Evolutionary conservation across 805 yeast species (phyloP).

Genomic region (Ogataea trehaloabstinens): DNA sequence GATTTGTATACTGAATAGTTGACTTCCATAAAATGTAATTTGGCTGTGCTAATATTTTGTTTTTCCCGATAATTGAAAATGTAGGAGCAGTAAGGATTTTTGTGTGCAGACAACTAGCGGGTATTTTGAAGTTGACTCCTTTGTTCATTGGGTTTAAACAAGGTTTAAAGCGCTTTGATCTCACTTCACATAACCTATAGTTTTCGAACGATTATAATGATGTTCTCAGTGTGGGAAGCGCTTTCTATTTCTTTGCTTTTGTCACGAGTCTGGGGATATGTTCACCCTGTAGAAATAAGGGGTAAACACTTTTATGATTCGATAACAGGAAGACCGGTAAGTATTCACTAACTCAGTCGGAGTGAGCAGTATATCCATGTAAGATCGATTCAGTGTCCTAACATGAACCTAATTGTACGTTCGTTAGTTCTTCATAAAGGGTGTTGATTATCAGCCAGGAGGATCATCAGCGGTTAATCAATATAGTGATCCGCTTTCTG

Average conservation of each 20-base stretch:
- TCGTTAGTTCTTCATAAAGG: conserved; percentile 67
- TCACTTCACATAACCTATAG: too few relatives aligned
- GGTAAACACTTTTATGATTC: conserved; percentile 78
- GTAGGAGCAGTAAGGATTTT: too few relatives aligned
- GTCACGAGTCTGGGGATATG: conserved; percentile 11
- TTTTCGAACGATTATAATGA: not conserved
- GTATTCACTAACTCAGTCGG: conserved; percentile 16
- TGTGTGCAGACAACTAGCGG: too few relatives aligned
- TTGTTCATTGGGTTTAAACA: conserved; percentile 1
- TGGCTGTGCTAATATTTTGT: not conserved
- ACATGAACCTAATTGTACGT: not conserved
- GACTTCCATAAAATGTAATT: too few relatives aligned
- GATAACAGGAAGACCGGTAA: conserved; percentile 68
- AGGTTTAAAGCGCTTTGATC: too few relatives aligned
- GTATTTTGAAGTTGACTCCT: not conserved
- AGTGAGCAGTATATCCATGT: not conserved
- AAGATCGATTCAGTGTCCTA: not conserved
- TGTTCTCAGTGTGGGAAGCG: not conserved
- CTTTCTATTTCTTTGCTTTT: conserved; percentile 5
- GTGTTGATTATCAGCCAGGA: conserved; percentile 96
- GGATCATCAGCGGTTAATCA: conserved; percentile 76
- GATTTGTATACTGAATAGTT: conserved; percentile 88
- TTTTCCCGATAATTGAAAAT: too few relatives aligned
- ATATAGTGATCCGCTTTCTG: conserved; percentile 70
- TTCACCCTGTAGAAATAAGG: conserved; percentile 62